Conservation (phyloP, 1,284 basidiomycete genomes). For the Sparassis latifolia region DNA sequence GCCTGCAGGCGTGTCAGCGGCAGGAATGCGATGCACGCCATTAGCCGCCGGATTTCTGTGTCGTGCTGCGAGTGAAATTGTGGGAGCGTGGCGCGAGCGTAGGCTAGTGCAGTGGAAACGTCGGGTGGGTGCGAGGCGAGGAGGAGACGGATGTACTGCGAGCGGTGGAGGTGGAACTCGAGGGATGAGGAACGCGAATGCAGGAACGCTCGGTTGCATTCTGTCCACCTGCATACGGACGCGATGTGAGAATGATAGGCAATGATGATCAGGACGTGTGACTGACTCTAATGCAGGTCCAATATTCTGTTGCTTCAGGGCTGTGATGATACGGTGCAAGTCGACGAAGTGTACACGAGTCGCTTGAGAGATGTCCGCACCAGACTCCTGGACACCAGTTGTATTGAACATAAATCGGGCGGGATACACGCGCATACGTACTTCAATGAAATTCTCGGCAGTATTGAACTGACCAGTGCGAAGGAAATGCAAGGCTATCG, state of each 20-base stretch:
- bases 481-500: slow-evolving; percentile 72
- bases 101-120: slow-evolving; percentile 57
- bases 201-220: slow-evolving; percentile 59
- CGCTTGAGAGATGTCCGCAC: slow-evolving; percentile 50
- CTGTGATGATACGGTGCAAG: slow-evolving; percentile 68
- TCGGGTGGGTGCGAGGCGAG: slow-evolving; percentile 51
- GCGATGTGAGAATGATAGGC: slow-evolving; percentile 5
- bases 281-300: slow-evolving; percentile 68
- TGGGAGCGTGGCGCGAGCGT: slow-evolving; percentile 65
- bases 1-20: slow-evolving; percentile 53
- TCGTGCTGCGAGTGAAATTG: slow-evolving; percentile 63
- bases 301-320: slow-evolving; percentile 64
- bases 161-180: slow-evolving; percentile 84
- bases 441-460: slow-evolving; percentile 67
- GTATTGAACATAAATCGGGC: not conserved
- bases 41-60: slow-evolving; percentile 69
- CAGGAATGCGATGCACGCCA: slow-evolving; percentile 70
- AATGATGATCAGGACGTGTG: not conserved
- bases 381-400: slow-evolving; percentile 54
- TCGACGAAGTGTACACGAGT: slow-evolving; percentile 59
- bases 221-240: slow-evolving; percentile 61
- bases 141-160: slow-evolving; percentile 74
- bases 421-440: slow-evolving; percentile 23
- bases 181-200: slow-evolving; percentile 66
- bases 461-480: slow-evolving; percentile 75